phyloP scores from a whole-genome alignment of 805 yeast genomes.

The Saccharomycopsis synnaedendra region DNA sequence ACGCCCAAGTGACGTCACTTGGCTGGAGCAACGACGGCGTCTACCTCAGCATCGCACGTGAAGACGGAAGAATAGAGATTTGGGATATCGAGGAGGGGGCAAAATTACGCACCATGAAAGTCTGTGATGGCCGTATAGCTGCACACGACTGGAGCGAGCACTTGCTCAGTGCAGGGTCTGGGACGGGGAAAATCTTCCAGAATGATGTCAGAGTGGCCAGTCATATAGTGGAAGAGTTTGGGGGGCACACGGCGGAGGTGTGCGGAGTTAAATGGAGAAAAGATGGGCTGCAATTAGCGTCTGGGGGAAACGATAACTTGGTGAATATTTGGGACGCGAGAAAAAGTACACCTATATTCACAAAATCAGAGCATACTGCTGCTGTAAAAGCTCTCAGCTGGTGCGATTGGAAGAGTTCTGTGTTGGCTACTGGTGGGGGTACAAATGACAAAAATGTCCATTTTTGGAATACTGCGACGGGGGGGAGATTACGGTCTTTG shows the following conservation, averaged over 20 bases:
- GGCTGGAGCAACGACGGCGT: slow-evolving; percentile 89
- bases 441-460: slow-evolving; percentile 79
- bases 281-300: slow-evolving; percentile 78
- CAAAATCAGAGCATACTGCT: slow-evolving; percentile 74
- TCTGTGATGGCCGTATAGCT: slow-evolving; percentile 63
- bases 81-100: slow-evolving; percentile 81
- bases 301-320: slow-evolving; percentile 91
- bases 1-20: slow-evolving; percentile 54
- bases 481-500: slow-evolving; percentile 71
- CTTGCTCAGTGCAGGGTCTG: slow-evolving; percentile 70
- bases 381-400: slow-evolving; percentile 93
- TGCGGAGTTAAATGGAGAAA: slow-evolving; percentile 82
- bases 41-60: slow-evolving; percentile 72
- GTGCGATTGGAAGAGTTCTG: slow-evolving; percentile 77
- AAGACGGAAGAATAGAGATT: slow-evolving; percentile 75
- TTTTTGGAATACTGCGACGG: slow-evolving; percentile 92
- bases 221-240: slow-evolving; percentile 51
- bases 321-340: slow-evolving; percentile 92
- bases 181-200: slow-evolving; percentile 72
- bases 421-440: slow-evolving; percentile 95
- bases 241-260: slow-evolving; percentile 71
- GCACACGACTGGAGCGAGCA: slow-evolving; percentile 79
- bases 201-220: slow-evolving; percentile 85
- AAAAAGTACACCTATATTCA: slow-evolving; percentile 47
- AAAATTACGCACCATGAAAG: slow-evolving; percentile 66